Evolutionary conservation across 2,329 filamentous ascomycete genomes (phyloP), one percentile per base, ranked within the genome.

Genomic region (Fusarium guadeloupense): DNA sequence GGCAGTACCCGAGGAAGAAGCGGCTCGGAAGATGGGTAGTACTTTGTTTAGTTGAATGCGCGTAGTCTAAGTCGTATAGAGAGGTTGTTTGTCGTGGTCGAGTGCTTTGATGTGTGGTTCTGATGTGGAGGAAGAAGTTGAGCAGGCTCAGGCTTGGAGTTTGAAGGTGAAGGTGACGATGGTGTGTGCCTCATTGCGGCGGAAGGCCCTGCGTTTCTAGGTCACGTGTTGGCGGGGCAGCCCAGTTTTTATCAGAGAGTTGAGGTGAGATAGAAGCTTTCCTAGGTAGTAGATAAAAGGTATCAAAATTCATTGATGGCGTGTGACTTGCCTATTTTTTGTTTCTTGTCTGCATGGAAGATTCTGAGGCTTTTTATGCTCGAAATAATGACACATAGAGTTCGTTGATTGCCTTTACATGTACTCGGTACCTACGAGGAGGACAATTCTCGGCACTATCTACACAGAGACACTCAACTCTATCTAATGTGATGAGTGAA

Each of bases 161-260:
- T 67, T 66, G 62, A 61, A 63, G 60, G 63, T 64, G 57, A 64
- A 62, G 64, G 66, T 68, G 68, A 66, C 57, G 71, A 72, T 66
- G 45, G 58, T 66, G 62, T 72, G 72, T 61, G 70, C 68, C 69
- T 70, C 63, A 38, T 59, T 54, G 62, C 59, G 45, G 61, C 50
- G 48, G 55, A 64, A 62, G 64, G 59, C 62, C 57, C 58, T 62
- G 56, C 50, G 62, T 49, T 62, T 59, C 20, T 31, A 25, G 57
- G 66, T 76, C 74, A 76, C 74, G 74, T 76, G 74, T 66, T 51
- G 58, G 71, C 68, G 71, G 72, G 72, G 72, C 68, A 70, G 49
- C 56, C 50, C 54, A 52, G 42, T 47, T 59, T 60, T 46, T 21
- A 48, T 58, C 37, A 28, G n/a, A n/a, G n/a, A n/a, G 42, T 40